Base-by-base conservation (phyloP, 306 rosid genomes). In the Cucurbita moschata region DNA sequence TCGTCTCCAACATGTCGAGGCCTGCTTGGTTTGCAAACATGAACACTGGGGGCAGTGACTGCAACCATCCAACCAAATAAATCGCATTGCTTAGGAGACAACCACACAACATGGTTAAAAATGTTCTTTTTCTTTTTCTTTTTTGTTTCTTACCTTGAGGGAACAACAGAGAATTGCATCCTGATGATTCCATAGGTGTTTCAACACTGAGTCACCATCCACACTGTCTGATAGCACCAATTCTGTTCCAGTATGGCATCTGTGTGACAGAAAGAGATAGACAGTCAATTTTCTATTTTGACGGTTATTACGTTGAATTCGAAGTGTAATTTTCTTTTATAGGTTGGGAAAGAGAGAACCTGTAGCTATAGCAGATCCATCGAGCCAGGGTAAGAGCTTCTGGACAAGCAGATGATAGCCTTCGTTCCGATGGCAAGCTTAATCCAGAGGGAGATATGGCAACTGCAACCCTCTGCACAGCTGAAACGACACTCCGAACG, bases 131-230 rank as follows among this genome's bases (percentile, higher is more conserved):
- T 15, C 13, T 39, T 51, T 38, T 12, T 57, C 15, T 21, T 1
- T 10, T 54, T 40, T 15, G 26, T 15, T 10, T 1, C 46, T 38
- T 77, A 89, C 97, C 97, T 83, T 89, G 64, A 88, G 60, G 4
- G 97, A 89, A 83, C 97, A 95, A 58, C 99, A 95, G 80, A 95
- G 79, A 82, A 95, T 84, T 54, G 97, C 96, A 83, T 95, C 96
- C 39, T 73, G 96, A 77, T 89, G 99, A 72, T 82, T 88, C 96
- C 99, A 95, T 54, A 95, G 78, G 71, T 83, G 84, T 83, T 91
- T 91, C 80, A 91, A 85, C 71, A 95, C 46, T 7, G 77, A 47
- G 44, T 91, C 97, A 26, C 88, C 87, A 3, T 72, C 92, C 57
- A 79, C 70, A 35, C 92, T 76, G 47, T 89, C 96, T 1, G 89